Evolutionary conservation across 805 yeast genomes (phyloP), one percentile per base, ranked within the genome.

Genomic region (Isabelozyma pseudorhagii): DNA sequence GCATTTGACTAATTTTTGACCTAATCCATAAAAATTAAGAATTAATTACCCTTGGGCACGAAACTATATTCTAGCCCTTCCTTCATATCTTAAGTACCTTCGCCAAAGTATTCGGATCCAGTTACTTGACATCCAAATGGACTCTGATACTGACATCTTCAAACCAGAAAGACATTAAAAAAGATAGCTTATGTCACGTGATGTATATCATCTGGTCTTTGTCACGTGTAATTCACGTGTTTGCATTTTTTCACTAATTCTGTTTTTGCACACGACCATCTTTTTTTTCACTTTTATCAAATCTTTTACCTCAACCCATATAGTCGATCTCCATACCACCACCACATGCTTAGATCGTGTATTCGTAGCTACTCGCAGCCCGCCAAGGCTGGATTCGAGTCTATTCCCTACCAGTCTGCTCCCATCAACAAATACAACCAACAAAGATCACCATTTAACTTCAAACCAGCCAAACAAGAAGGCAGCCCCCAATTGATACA

Each of bases 391-490:
- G 25, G 25, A 9, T 17, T 17, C 10, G 41, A 44, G 38, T 54
- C 51, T 59, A 50, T 72, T 41, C 73, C 75, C 14, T 63, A 56
- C 52, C 70, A 71, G 47, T 59, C 72, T 11, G 63, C 64, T 42
- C 86, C 87, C 28, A 75, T 48, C 29, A 74, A 84, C 49, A 74
- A 77, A 54, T 87, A 74, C 70, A 85, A 87, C 64, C 77, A 82
- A 8, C 70, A 69, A 40, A 73, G 83, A 50, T 86, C 93, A 18
- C 84, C 89, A 8, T 79, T 77, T 57, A 87, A 85, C 62, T 82
- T 86, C 64, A 79, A 79, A 55, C 78, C 79, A 2, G 79, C 80
- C 51, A 63, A 72, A 46, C 69, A 79, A 15, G 81, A 84, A 1
- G 71, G 77, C 21, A 93, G 93, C 5, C 14, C 42, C 10, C 42